Conservation (phyloP, 352 stramenopile genomes). For the Globisporangium cederbergense region DNA sequence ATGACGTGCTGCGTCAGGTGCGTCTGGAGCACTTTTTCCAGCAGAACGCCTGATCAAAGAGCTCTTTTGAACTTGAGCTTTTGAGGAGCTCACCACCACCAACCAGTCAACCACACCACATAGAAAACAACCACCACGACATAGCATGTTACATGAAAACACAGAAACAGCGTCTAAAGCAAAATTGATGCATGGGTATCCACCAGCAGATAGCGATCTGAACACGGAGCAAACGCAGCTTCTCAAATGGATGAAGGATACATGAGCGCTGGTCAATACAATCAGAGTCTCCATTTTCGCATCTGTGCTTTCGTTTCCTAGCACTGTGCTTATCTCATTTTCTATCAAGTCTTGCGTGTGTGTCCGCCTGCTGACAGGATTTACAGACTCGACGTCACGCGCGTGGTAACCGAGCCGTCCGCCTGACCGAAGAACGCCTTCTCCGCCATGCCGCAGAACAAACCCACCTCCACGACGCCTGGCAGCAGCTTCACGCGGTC, state of each 20-base stretch:
- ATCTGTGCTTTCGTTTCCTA: neutral
- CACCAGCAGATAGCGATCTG: neutral
- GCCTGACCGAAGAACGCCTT: slow-evolving; percentile 88
- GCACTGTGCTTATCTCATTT: neutral
- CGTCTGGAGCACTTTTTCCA: slow-evolving; percentile 71
- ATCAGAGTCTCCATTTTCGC: neutral
- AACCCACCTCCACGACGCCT: slow-evolving; percentile 84
- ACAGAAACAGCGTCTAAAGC: neutral
- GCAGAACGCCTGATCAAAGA: slow-evolving; percentile 11
- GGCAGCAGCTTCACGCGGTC: slow-evolving; percentile 77
- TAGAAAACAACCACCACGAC: slow-evolving; percentile 1
- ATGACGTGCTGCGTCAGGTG: slow-evolving; percentile 71
- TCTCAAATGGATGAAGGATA: no score
- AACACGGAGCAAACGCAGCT: no score
- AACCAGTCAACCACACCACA: neutral
- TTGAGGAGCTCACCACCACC: neutral
- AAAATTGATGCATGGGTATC: neutral
- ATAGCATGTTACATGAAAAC: neutral
- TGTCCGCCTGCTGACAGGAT: slow-evolving; percentile 11
- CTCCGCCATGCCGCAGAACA: slow-evolving; percentile 87
- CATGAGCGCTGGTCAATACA: no score
- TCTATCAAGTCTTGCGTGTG: neutral
- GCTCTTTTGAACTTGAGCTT: neutral
- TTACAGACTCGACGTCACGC: slow-evolving; percentile 31
- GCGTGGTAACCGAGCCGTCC: slow-evolving; percentile 77